phyloP scores from a whole-genome alignment of 495 filamentous ascomycete genomes.

The Neurospora sp. region DNA sequence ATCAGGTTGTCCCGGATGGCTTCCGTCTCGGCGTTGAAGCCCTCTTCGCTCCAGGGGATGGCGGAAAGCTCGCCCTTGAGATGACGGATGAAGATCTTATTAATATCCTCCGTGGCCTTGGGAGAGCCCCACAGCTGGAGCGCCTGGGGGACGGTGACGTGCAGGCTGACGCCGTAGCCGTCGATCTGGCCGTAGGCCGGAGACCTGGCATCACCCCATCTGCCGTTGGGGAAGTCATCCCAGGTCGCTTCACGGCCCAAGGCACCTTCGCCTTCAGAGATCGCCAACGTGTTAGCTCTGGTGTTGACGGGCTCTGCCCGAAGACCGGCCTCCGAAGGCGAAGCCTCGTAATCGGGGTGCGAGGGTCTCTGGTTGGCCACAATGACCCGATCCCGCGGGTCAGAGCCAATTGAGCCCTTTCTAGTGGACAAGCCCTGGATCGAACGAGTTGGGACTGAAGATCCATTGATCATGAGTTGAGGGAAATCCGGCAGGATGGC shows the following conservation, averaged over 20 bases:
- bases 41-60: conserved; percentile 92
- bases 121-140: conserved; percentile 78
- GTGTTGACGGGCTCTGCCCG: conserved; percentile 49
- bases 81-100: conserved; percentile 66
- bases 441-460: conserved; percentile 12
- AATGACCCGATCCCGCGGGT: conserved; percentile 77
- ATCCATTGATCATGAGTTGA: conserved; percentile 23
- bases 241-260: conserved; percentile 92
- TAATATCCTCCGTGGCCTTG: conserved; percentile 56
- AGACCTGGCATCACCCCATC: conserved; percentile 86
- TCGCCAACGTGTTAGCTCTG: conserved; percentile 74
- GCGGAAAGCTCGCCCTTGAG: conserved; percentile 62
- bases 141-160: conserved; percentile 69
- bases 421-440: conserved; percentile 20
- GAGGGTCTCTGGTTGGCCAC: conserved; percentile 48
- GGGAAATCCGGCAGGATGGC: conserved; percentile 29
- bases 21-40: conserved; percentile 72
- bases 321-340: conserved; percentile 52
- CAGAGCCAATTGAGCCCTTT: conserved; percentile 44
- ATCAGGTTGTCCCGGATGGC: conserved; percentile 67
- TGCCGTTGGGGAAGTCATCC: conserved; percentile 97
- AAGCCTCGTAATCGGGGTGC: conserved; percentile 55
- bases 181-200: conserved; percentile 93
- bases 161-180: conserved; percentile 84
- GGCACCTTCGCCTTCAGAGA: conserved; percentile 85